Conservation (phyloP, 371 early-diverging fungal species). For the Dinochytrium kinnereticum region DNA sequence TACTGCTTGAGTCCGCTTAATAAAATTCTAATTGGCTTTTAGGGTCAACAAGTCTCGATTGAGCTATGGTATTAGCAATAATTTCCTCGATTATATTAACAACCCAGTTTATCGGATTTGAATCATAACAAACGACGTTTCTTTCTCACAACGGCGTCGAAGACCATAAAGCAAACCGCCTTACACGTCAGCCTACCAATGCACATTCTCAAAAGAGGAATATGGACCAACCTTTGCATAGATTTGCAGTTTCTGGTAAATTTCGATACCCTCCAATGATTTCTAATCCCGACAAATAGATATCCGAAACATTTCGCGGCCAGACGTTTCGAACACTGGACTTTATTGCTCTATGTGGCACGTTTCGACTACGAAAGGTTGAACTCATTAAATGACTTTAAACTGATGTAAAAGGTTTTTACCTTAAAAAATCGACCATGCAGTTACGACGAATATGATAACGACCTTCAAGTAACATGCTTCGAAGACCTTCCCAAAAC, state of each 20-base stretch:
- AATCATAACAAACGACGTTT: slow-evolving; percentile 41
- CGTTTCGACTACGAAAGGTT: slow-evolving; percentile 41
- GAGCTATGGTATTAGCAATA: slow-evolving; percentile 31
- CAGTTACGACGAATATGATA: neutral
- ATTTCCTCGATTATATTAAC: neutral
- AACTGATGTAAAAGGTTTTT: slow-evolving; percentile 31
- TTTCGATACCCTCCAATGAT: neutral
- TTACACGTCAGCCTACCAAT: slow-evolving; percentile 45
- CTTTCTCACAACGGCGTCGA: slow-evolving; percentile 40
- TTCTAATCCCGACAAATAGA: neutral
- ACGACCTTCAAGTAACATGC: neutral
- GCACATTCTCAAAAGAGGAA: slow-evolving; percentile 29
- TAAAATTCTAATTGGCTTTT: neutral
- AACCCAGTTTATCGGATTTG: slow-evolving; percentile 32
- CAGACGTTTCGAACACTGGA: slow-evolving; percentile 44
- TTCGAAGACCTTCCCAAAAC: slow-evolving; percentile 27
- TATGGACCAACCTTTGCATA: slow-evolving; percentile 46
- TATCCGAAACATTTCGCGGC: slow-evolving; percentile 19
- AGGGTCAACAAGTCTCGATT: slow-evolving; percentile 36
- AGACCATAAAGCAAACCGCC: slow-evolving; percentile 45
- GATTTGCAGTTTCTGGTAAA: slow-evolving; percentile 28
- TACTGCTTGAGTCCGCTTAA: neutral
- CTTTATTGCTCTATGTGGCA: slow-evolving; percentile 36
- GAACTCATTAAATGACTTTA: slow-evolving; percentile 35
- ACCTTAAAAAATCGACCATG: slow-evolving; percentile 6